phyloP scores from a whole-genome alignment of 192 early-diverging fungal genomes.

The Mortierella alpina region DNA sequence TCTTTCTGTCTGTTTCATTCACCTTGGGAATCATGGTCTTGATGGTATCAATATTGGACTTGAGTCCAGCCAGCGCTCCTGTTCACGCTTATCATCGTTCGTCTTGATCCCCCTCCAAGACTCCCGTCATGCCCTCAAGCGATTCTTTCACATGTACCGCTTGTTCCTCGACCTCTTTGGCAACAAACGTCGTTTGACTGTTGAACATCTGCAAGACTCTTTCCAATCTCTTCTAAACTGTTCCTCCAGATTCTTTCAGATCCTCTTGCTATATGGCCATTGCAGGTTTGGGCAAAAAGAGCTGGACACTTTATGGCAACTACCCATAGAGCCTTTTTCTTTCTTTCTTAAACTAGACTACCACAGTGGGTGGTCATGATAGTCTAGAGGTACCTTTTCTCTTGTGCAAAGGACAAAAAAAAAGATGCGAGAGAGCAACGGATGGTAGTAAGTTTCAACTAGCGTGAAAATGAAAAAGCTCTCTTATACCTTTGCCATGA shows the following conservation, averaged over 20 bases:
- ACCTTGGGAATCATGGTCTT: constrained; percentile 79
- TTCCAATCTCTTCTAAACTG: constrained; percentile 63
- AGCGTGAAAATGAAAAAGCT: background rate
- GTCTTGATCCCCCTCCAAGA: constrained; percentile 68
- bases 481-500: constrained; percentile 71
- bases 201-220: constrained; percentile 38
- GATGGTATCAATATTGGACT: constrained; percentile 76
- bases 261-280: constrained; percentile 69
- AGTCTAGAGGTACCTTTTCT: too few relatives aligned
- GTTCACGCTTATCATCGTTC: constrained; percentile 68
- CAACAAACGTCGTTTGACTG: constrained; percentile 28
- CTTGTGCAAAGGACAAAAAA: constrained; percentile 41
- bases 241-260: constrained; percentile 70
- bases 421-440: constrained; percentile 21
- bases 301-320: too few relatives aligned
- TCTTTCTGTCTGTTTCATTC: constrained; percentile 1
- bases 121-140: constrained; percentile 70
- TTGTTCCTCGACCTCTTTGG: constrained; percentile 70
- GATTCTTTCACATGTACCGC: constrained; percentile 76
- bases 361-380: too few relatives aligned
- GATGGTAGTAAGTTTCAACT: too few relatives aligned
- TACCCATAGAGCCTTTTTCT: too few relatives aligned
- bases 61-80: constrained; percentile 74
- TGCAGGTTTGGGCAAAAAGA: constrained; percentile 51
- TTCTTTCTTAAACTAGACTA: too few relatives aligned